Base-by-base conservation (phyloP, 306 rosid species). In the Quercus dentata region DNA sequence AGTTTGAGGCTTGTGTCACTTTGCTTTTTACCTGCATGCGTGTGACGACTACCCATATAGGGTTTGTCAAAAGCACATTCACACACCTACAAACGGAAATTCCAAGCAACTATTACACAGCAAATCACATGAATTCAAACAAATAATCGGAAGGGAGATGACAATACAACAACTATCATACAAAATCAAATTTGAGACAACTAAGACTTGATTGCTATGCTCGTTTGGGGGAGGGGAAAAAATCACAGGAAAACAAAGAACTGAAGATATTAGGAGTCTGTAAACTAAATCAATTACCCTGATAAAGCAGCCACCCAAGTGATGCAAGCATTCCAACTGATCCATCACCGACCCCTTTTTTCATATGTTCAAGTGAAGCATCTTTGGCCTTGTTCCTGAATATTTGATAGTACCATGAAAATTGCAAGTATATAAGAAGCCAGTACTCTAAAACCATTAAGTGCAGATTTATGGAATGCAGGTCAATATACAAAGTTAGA, bases 321-420 rank as follows among this genome's bases (percentile, higher is more conserved):
- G 99, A 95, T 71, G 99, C 84, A 49, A 95, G 68, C 94, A 95
- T 92, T 75, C 97, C 98, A 83, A 93, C 96, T 20, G 99, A 93
- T 73, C 97, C 97, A 81, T 95, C 98, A 76, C 99, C 96, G 20
- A 76, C 6, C 76, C 98, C 99, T 65, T 76, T 69, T 74, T 78
- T 93, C 87, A 83, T 88, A 31, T 70, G 86, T 81, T 83, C 76
- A 73, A 90, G 86, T 5, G 92, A 78, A 83, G 91, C 93, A 81
- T 75, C 90, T 85, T 91, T 92, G 46, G 96, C 98, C 87, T 87
- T 89, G 87, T 76, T 89, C 98, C 99, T 91, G 97, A 95, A 95
- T 93, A 93, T 85, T 88, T 95, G 99, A 92, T 95, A 95, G 98
- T 90, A 81, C 86, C 83, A 89, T 85, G 79, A 84, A 81, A 90